Percentiles rank a stretch among this genome's conserved stretches.
phyloP scores from a whole-genome alignment of 768 basidiomycete genomes.

The Cystofilobasidium macerans region DNA sequence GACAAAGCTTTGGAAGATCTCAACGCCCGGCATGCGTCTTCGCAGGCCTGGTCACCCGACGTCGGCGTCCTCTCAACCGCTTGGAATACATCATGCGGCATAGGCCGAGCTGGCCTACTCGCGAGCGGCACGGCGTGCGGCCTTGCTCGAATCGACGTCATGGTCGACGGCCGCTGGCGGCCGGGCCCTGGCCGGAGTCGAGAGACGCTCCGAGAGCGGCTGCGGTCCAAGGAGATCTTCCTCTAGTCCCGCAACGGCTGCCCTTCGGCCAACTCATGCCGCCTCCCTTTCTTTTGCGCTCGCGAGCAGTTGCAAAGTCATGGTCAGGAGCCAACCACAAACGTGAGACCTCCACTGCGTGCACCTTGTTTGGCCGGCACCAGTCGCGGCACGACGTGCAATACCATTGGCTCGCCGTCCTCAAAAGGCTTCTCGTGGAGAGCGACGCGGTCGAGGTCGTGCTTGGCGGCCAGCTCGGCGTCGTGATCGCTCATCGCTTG shows the following conservation, averaged over 20 bases:
- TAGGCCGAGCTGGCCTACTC: slow-evolving; percentile 49
- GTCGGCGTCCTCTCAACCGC: slow-evolving; percentile 63
- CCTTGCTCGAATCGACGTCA: slow-evolving; percentile 69
- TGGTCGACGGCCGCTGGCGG: slow-evolving; percentile 59
- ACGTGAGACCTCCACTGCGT: no score
- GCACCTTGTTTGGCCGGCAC: no score
- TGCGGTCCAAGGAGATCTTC: neutral
- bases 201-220: neutral
- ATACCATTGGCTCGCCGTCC: neutral
- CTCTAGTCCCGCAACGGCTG: no score
- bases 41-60: slow-evolving; percentile 59
- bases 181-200: neutral
- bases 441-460: neutral
- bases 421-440: neutral
- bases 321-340: no score
- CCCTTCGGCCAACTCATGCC: neutral
- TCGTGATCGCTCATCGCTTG: neutral
- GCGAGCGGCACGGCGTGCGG: slow-evolving; percentile 76
- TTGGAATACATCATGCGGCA: slow-evolving; percentile 72
- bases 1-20: slow-evolving; percentile 40
- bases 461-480: neutral
- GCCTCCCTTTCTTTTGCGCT: neutral
- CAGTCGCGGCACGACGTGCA: no score
- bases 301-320: no score
- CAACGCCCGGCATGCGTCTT: slow-evolving; percentile 39